Evolutionary conservation across 2,329 filamentous ascomycete species (phyloP).

Genomic region (Neonectria neomacrospora): DNA sequence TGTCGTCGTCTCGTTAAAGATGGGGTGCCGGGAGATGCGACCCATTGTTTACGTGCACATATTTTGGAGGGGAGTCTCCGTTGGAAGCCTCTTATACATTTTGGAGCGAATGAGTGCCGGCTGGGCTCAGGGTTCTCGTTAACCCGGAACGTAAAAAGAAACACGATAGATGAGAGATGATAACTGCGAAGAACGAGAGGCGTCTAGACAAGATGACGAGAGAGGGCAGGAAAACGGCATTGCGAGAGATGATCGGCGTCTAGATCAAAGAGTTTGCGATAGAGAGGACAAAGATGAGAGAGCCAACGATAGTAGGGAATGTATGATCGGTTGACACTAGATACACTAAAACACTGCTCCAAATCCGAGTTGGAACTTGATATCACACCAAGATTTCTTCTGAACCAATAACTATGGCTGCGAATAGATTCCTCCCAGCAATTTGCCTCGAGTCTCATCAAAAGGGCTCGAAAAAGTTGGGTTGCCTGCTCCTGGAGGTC

Average conservation of each 20-base stretch:
- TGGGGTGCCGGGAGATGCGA: constrained; percentile 2
- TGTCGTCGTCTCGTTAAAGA: constrained; percentile 4
- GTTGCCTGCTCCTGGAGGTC: background rate
- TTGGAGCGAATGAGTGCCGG: background rate
- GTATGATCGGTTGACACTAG: background rate
- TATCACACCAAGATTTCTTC: too few species aligned
- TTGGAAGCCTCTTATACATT: background rate
- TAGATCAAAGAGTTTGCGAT: background rate
- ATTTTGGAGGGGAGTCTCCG: background rate
- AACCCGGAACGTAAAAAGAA: constrained; percentile 1
- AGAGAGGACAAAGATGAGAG: background rate
- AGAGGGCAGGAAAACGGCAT: background rate
- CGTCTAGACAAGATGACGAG: background rate
- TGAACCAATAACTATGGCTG: too few species aligned
- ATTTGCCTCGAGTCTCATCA: background rate
- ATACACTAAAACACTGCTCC: background rate
- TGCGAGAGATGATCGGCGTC: background rate
- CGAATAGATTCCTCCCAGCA: background rate
- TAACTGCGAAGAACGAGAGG: background rate
- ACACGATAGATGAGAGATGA: background rate
- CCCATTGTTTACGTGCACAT: constrained; percentile 5
- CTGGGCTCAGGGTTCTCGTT: background rate
- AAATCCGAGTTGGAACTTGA: background rate
- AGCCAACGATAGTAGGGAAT: background rate
- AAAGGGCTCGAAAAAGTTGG: background rate